Base-by-base conservation (phyloP, 2,329 filamentous ascomycete species). In the Sporothrix protearum region DNA sequence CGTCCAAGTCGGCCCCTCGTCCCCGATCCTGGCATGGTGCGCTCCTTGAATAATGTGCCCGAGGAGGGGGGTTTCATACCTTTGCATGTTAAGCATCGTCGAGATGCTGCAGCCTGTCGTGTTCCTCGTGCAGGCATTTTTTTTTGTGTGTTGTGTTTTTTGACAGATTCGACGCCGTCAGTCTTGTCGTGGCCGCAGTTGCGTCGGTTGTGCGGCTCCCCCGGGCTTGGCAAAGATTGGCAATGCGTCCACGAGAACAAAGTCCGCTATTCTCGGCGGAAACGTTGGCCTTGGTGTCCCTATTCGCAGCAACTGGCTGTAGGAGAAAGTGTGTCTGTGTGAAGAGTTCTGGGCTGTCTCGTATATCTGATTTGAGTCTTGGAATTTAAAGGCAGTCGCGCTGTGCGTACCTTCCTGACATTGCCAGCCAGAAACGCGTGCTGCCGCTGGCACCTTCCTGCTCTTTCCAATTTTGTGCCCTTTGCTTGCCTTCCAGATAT, bases 51-150 rank as follows among this genome's bases (percentile, higher is more conserved):
- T 49, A 49, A 22, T 22, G 30, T 51, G 22, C 22, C 47, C n/a
- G 47, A 39, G 47, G 14, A 8, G 33, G 19, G 3, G 10, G 0
- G 10, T 28, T 28, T 30, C 66, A 33, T 70, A 72, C 71, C 71
- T 53, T 61, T 69, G 68, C 71, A 72, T 28, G 59, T 67, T 39
- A 57, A 51, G 59, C 71, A 72, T 16, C 71, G 45, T 25, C 9
- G 71, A 36, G 42, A 10, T 19, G 36, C 25, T 33, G 25, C 14
- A 4, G 30, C 19, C 28, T 68, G 47, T 12, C 33, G 30, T 8
- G 3, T 7, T 4, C 64, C 47, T 8, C 53, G 47, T 39, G 12
- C n/a, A 5, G 64, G 19, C 64, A 68, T 42, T 16, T 33, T 36
- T 19, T 19, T 57, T 57, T 25, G 22, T 2, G 14, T 19, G n/a